Evolutionary conservation across 2,329 filamentous ascomycete species (phyloP).

Genomic region (Venturia carpophila): DNA sequence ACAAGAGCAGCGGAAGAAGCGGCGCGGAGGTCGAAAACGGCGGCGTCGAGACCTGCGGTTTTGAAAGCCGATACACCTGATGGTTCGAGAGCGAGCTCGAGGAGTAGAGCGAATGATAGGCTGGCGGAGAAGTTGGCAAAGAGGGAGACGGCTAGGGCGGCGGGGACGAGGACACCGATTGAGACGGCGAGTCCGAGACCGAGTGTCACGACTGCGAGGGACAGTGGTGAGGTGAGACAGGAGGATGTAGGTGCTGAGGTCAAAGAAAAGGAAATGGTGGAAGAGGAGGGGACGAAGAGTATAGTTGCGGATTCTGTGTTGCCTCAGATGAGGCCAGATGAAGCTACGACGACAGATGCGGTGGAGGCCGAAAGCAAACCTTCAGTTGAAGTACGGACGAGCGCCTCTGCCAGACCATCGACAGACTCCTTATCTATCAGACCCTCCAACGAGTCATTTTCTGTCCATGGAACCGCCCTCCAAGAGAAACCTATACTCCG

Average conservation of each 20-base stretch:
- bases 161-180: slow-evolving; percentile 45
- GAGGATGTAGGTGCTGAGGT: neutral
- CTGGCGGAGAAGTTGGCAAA: slow-evolving; percentile 84
- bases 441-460: slow-evolving; percentile 22
- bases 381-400: slow-evolving; percentile 19
- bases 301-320: slow-evolving; percentile 13
- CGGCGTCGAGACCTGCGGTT: slow-evolving; percentile 18
- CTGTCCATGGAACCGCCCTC: slow-evolving; percentile 14
- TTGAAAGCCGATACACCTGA: slow-evolving; percentile 24
- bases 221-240: slow-evolving; percentile 2
- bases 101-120: slow-evolving; percentile 64
- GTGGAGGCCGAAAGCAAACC: neutral
- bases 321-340: slow-evolving; percentile 10
- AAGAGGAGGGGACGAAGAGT: slow-evolving; percentile 22
- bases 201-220: slow-evolving; percentile 8
- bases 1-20: slow-evolving; percentile 34
- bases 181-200: slow-evolving; percentile 9
- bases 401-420: slow-evolving; percentile 26
- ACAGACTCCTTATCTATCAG: slow-evolving; percentile 25
- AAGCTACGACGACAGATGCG: neutral
- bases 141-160: slow-evolving; percentile 69
- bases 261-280: neutral
- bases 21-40: slow-evolving; percentile 28
- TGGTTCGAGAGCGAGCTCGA: slow-evolving; percentile 57
- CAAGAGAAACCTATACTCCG: slow-evolving; percentile 16